A percentile compares a stretch with the other conserved stretches of the same genome.
Conservation (phyloP, 2,329 filamentous ascomycete species). For the Curvularia lunata region DNA sequence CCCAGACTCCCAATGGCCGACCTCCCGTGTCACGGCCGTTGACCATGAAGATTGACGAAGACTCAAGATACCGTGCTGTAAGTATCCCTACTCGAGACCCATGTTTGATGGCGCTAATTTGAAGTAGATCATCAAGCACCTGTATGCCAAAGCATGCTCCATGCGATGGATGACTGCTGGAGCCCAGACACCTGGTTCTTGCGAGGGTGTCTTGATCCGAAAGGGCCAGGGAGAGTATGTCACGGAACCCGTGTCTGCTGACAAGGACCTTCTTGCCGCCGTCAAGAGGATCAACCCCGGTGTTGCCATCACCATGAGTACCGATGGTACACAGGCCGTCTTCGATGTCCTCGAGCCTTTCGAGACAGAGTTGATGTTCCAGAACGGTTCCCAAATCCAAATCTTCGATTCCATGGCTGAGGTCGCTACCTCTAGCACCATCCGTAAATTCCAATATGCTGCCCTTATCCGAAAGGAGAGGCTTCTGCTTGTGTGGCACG, state of each 20-base stretch:
- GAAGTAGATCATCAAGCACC: slow-evolving; percentile 37
- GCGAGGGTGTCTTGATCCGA: slow-evolving; percentile 72
- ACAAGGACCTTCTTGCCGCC: slow-evolving; percentile 51
- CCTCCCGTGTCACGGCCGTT: slow-evolving; percentile 17
- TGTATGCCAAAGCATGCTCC: slow-evolving; percentile 33
- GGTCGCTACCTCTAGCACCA: slow-evolving; percentile 54
- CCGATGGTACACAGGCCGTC: slow-evolving; percentile 56
- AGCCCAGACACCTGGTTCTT: slow-evolving; percentile 18
- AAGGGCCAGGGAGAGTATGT: slow-evolving; percentile 73
- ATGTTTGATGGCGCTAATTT: not conserved
- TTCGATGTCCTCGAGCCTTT: slow-evolving; percentile 50
- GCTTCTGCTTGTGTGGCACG: slow-evolving; percentile 79
- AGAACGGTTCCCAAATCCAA: slow-evolving; percentile 55
- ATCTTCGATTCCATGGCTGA: slow-evolving; percentile 55
- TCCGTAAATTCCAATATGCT: slow-evolving; percentile 81
- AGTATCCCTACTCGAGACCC: slow-evolving; percentile 1
- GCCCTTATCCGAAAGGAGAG: slow-evolving; percentile 76
- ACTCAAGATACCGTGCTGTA: slow-evolving; percentile 34
- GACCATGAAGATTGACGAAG: slow-evolving; percentile 34
- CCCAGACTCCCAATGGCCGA: slow-evolving; percentile 19
- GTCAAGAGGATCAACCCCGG: slow-evolving; percentile 55
- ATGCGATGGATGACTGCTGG: slow-evolving; percentile 32
- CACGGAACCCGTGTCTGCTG: slow-evolving; percentile 51
- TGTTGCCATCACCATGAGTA: slow-evolving; percentile 59
- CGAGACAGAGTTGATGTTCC: slow-evolving; percentile 52